Percentiles rank a stretch among this genome's conserved stretches.
Conservation (phyloP, 192 early-diverging fungal species). For the Coemansia sp. region DNA sequence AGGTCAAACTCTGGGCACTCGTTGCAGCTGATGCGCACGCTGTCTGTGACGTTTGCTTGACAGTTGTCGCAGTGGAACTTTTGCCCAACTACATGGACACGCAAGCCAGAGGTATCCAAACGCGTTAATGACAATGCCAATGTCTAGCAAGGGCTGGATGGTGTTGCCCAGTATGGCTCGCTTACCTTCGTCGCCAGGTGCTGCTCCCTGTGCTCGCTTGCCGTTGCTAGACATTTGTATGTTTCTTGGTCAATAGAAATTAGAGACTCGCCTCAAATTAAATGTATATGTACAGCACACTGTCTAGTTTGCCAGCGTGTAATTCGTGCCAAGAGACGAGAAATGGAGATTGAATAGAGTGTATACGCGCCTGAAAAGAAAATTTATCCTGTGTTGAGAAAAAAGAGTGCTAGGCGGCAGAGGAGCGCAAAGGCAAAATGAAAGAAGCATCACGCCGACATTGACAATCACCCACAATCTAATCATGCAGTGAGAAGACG, state of each 20-base stretch:
- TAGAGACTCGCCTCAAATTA: not conserved
- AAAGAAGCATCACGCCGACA: not conserved
- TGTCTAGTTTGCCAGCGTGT: not conserved
- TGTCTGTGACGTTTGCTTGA: constrained; percentile 83
- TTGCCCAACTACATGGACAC: constrained; percentile 38
- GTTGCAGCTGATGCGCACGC: constrained; percentile 83
- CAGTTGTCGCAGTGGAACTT: constrained; percentile 82
- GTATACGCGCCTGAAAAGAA: not conserved
- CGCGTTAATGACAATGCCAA: not conserved
- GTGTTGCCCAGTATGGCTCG: not conserved
- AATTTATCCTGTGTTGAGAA: not conserved
- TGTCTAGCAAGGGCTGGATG: not conserved
- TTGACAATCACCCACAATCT: not conserved
- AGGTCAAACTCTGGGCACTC: constrained; percentile 88
- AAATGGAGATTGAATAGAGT: not conserved
- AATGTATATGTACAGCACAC: constrained; percentile 8
- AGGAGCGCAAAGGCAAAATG: not conserved
- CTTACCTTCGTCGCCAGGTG: constrained; percentile 42
- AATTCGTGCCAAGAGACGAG: not conserved
- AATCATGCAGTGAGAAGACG: not conserved
- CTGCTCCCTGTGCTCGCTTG: constrained; percentile 14
- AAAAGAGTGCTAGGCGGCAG: not conserved
- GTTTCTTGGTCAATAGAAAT: not conserved
- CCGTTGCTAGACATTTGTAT: constrained; percentile 11
- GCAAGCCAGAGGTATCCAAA: not conserved